These are phyloP conservation scores for Teunomyces tritomae DNA, from an alignment of 805 yeast species.

Conservation along the genomic window DNA sequence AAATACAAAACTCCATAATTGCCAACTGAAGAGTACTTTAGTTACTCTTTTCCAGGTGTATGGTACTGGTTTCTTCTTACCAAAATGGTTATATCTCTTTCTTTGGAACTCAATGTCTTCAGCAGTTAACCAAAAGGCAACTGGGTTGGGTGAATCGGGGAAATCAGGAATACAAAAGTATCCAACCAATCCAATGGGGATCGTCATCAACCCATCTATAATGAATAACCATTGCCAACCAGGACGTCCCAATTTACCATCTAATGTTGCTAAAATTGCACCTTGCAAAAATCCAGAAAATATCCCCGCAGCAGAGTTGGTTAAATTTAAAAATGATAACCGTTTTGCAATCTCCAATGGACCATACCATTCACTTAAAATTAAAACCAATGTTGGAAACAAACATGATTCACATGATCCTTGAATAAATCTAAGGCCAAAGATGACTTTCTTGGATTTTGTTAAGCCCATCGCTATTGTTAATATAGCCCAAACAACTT, in stretches of 20 bases:
- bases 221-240: conserved; percentile 50
- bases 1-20: conserved; percentile 5
- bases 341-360: conserved; percentile 15
- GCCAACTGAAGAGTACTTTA: background rate
- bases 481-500: conserved; percentile 35
- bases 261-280: conserved; percentile 22
- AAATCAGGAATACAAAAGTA: conserved; percentile 48
- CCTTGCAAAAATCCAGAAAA: conserved; percentile 20
- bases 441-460: conserved; percentile 13
- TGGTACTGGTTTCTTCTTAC: background rate
- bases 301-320: conserved; percentile 9
- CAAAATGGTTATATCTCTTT: conserved; percentile 2
- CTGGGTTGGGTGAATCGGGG: conserved; percentile 13
- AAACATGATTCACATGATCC: conserved; percentile 26
- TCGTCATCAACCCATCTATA: conserved; percentile 29
- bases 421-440: conserved; percentile 18
- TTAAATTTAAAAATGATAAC: background rate
- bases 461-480: conserved; percentile 33
- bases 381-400: conserved; percentile 13
- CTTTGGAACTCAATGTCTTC: conserved; percentile 5
- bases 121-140: conserved; percentile 7
- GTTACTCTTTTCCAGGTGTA: background rate
- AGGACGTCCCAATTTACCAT: conserved; percentile 36
- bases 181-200: conserved; percentile 36
- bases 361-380: conserved; percentile 22